Percentiles rank a stretch among this genome's conserved stretches.
These are phyloP conservation scores for Penicillium daleae DNA, from an alignment of 495 filamentous ascomycete genomes.

Conservation along the genomic window DNA sequence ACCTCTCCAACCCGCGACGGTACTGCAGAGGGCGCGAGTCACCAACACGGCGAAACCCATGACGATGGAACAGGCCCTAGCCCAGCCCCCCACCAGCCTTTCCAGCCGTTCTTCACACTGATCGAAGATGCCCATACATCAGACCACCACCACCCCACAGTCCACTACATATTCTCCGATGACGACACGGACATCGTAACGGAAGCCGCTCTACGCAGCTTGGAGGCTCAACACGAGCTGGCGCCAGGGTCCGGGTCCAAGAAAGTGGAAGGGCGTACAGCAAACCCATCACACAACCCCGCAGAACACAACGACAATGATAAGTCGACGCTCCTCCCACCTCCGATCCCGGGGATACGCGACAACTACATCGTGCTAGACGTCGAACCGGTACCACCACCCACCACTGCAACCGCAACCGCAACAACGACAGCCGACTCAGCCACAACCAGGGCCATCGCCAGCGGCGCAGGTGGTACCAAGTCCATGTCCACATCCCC, in stretches of 20 bases:
- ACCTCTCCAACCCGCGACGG: slow-evolving; percentile 17
- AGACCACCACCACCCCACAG: slow-evolving; percentile 70
- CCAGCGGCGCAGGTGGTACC: slow-evolving; percentile 4
- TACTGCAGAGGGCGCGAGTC: slow-evolving; percentile 9
- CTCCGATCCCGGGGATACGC: slow-evolving; percentile 43
- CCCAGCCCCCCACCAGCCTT: slow-evolving; percentile 25
- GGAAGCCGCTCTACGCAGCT: slow-evolving; percentile 49
- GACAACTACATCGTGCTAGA: slow-evolving; percentile 51
- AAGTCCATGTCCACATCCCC: slow-evolving; percentile 31
- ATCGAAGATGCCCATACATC: slow-evolving; percentile 51
- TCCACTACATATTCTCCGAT: slow-evolving; percentile 90
- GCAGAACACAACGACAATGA: slow-evolving; percentile 26
- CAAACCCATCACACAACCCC: slow-evolving; percentile 12
- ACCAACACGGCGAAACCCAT: slow-evolving; percentile 2
- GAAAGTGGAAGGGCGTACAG: slow-evolving; percentile 22
- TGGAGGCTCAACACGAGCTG: slow-evolving; percentile 40
- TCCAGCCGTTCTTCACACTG: slow-evolving; percentile 59
- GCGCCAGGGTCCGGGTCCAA: slow-evolving; percentile 15
- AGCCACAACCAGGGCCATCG: not conserved
- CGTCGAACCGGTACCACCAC: slow-evolving; percentile 32
- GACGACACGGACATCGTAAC: slow-evolving; percentile 71
- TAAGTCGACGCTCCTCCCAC: slow-evolving; percentile 38
- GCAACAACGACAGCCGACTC: slow-evolving; percentile 8
- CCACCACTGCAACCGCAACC: slow-evolving; percentile 10
- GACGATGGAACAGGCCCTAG: slow-evolving; percentile 17